phyloP scores from a whole-genome alignment of 2,329 filamentous ascomycete species.

The Colletotrichum eleusines region DNA sequence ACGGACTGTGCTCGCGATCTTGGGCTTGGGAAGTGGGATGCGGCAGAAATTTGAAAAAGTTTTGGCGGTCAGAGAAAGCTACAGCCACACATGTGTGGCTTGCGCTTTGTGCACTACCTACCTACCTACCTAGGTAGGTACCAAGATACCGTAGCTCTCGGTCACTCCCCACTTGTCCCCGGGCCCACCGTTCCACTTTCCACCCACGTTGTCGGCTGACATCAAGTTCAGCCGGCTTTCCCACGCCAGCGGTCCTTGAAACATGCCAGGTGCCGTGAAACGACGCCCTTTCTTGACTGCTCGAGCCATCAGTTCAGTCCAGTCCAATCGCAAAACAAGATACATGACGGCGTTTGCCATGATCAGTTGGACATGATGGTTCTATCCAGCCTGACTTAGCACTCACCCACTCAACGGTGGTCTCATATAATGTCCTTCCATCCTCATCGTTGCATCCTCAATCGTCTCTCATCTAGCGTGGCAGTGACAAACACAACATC shows the following conservation, averaged over 20 bases:
- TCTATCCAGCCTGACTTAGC: not conserved
- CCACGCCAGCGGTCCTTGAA: constrained; percentile 28
- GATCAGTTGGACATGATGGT: constrained; percentile 9
- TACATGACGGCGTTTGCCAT: constrained; percentile 8
- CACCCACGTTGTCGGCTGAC: constrained; percentile 14
- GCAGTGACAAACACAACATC: not conserved
- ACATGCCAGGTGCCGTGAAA: constrained; percentile 39
- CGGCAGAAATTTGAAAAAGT: constrained; percentile 43
- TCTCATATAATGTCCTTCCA: not conserved
- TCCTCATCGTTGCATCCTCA: constrained; percentile 12
- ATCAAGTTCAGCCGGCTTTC: constrained; percentile 14
- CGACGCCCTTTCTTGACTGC: constrained; percentile 12
- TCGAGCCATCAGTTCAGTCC: constrained; percentile 10
- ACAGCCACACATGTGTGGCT: constrained; percentile 33
- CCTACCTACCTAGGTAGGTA: not conserved
- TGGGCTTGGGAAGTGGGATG: constrained; percentile 35
- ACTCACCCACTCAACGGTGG: not conserved
- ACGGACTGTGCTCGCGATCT: constrained; percentile 11
- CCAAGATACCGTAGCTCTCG: no score
- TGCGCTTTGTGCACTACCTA: no score
- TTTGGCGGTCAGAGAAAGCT: constrained; percentile 41
- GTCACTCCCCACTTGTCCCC: constrained; percentile 3
- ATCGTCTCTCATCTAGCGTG: not conserved
- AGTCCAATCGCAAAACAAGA: constrained; percentile 5
- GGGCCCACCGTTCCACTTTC: constrained; percentile 14